Percentiles rank a stretch among this genome's conserved stretches.
phyloP scores from a whole-genome alignment of 192 early-diverging fungal species.

The Backusella tarrabulga region DNA sequence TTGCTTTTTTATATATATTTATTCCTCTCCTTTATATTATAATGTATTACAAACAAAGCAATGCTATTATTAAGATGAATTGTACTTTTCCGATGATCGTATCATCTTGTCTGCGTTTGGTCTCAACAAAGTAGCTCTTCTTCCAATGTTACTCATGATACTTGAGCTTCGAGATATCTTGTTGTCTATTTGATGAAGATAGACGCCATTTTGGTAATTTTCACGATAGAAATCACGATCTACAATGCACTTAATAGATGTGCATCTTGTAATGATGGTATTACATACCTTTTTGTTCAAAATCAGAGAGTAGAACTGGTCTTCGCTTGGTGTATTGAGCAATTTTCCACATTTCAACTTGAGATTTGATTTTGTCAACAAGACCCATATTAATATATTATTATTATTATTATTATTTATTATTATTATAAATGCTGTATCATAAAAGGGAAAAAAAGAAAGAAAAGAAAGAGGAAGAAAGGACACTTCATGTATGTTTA shows the following conservation, averaged over 20 bases:
- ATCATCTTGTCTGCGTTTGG: neutral
- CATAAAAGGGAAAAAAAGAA: neutral
- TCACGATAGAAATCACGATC: neutral
- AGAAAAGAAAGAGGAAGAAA: neutral
- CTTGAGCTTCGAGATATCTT: neutral
- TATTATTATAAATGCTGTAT: neutral
- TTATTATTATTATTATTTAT: neutral
- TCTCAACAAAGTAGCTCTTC: neutral
- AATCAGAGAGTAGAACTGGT: constrained; percentile 13
- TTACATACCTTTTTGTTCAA: constrained; percentile 19
- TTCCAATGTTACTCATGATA: neutral
- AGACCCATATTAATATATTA: constrained; percentile 13
- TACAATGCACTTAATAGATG: neutral
- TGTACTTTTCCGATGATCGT: neutral
- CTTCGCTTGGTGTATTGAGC: constrained; percentile 21
- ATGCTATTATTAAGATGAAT: neutral
- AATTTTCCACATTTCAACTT: constrained; percentile 24
- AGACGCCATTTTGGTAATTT: neutral
- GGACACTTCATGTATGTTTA: neutral
- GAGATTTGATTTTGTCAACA: constrained; percentile 19
- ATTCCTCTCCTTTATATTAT: neutral
- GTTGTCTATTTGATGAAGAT: neutral
- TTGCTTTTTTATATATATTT: neutral
- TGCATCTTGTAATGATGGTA: neutral
- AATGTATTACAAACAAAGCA: neutral